Percentiles rank a stretch among this genome's conserved stretches.
phyloP scores from a whole-genome alignment of 805 yeast species.

The Candida cerambycidarum region DNA sequence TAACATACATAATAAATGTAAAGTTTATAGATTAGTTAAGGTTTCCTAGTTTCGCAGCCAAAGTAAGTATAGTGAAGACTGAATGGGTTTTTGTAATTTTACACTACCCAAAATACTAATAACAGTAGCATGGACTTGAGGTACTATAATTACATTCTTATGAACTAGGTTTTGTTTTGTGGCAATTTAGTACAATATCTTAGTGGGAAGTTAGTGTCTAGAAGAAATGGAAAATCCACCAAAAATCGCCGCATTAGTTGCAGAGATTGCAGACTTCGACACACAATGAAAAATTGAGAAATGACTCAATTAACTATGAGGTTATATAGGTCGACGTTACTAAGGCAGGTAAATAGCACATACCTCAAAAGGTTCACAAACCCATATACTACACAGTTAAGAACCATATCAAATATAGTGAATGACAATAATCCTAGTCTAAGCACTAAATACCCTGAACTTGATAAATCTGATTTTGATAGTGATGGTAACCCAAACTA shows the following conservation, averaged over 20 bases:
- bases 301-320: neutral
- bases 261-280: no score
- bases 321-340: neutral
- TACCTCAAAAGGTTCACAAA: no score
- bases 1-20: neutral
- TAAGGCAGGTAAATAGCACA: neutral
- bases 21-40: no score
- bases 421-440: no score
- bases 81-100: neutral
- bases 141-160: no score
- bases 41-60: conserved; percentile 1
- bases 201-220: no score
- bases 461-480: conserved; percentile 50
- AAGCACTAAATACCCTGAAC: conserved; percentile 49
- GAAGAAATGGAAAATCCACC: no score
- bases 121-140: no score
- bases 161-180: no score
- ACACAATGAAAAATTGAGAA: neutral
- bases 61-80: neutral
- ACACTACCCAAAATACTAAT: neutral
- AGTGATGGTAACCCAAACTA: conserved; percentile 82
- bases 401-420: no score
- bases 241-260: neutral
- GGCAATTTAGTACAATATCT: no score
- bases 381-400: no score